Percentiles rank a stretch among this genome's conserved stretches.
Evolutionary conservation across 495 filamentous ascomycete species (phyloP).

Genomic region (Annulohypoxylon nitens): DNA sequence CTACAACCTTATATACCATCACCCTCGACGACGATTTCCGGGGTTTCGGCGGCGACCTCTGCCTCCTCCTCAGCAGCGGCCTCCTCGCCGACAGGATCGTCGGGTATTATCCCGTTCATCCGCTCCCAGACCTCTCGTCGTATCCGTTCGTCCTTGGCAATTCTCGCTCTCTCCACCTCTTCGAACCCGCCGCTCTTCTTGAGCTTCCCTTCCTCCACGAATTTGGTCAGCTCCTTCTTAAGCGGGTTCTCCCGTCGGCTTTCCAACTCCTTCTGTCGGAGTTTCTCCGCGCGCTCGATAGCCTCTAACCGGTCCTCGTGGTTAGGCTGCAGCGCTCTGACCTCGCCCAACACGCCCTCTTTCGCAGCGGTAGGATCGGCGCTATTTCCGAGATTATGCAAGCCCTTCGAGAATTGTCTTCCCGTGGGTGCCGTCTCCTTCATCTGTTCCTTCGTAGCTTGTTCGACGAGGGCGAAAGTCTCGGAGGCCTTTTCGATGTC

Average conservation of each 20-base stretch:
- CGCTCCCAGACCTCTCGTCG: slow-evolving; percentile 77
- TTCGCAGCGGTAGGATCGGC: slow-evolving; percentile 84
- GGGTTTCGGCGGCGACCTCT: slow-evolving; percentile 3
- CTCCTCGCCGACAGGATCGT: slow-evolving; percentile 28
- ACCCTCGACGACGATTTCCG: slow-evolving; percentile 3
- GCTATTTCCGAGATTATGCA: slow-evolving; percentile 73
- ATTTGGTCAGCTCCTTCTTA: slow-evolving; percentile 86
- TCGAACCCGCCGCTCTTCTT: slow-evolving; percentile 97
- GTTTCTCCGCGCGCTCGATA: slow-evolving; percentile 93
- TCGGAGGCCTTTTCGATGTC: slow-evolving; percentile 94
- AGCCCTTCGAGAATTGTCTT: slow-evolving; percentile 67
- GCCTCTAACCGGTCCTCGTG: slow-evolving; percentile 93
- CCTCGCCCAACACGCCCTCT: slow-evolving; percentile 91
- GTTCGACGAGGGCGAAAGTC: slow-evolving; percentile 94
- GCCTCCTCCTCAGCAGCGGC: slow-evolving; percentile 8
- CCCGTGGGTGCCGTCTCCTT: slow-evolving; percentile 72
- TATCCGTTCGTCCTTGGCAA: slow-evolving; percentile 87
- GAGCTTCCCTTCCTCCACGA: slow-evolving; percentile 90
- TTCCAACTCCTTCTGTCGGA: slow-evolving; percentile 88
- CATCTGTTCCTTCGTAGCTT: slow-evolving; percentile 96
- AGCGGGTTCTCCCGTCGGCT: slow-evolving; percentile 80
- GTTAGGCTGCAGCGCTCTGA: slow-evolving; percentile 93
- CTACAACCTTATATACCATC: slow-evolving; percentile 39
- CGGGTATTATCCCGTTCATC: slow-evolving; percentile 43
- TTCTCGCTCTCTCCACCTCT: slow-evolving; percentile 88